A percentile compares a stretch with the other conserved stretches of the same genome.
Conservation (phyloP, 495 filamentous ascomycete genomes). For the Aspergillus heteromorphus region DNA sequence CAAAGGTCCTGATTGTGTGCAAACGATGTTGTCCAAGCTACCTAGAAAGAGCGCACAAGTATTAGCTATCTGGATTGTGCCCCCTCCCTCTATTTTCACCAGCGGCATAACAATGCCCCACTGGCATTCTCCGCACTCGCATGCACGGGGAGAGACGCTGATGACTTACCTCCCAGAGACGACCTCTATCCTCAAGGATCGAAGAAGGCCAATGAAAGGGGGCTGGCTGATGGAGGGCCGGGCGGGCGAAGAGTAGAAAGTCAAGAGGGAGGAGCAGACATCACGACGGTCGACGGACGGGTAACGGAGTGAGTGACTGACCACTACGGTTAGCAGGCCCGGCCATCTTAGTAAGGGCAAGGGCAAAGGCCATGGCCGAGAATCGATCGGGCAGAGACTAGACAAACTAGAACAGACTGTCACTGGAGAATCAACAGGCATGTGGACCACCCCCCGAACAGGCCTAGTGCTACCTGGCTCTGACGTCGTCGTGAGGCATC, state of each 20-base stretch:
- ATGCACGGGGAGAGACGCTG: background rate
- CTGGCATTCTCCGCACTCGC: background rate
- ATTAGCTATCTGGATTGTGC: background rate
- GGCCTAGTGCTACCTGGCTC: constrained; percentile 13
- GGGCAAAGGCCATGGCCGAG: background rate
- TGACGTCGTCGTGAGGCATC: constrained; percentile 26
- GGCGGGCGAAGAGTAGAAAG: background rate
- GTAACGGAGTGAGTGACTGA: too few relatives aligned
- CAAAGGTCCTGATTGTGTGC: background rate
- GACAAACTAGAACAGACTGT: too few relatives aligned
- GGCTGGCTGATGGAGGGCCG: background rate
- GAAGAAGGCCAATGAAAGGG: background rate
- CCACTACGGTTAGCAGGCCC: background rate
- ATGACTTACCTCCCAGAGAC: background rate
- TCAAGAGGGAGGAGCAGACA: background rate
- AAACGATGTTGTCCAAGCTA: background rate
- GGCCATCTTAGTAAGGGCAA: background rate
- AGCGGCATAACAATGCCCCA: background rate
- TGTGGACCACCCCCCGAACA: constrained; percentile 6
- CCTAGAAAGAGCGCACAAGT: background rate
- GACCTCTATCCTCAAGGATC: background rate
- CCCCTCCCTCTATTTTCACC: background rate
- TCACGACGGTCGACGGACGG: background rate
- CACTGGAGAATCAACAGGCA: background rate
- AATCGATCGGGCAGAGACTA: constrained; percentile 7